These are phyloP conservation scores for Setaria viridis DNA, from an alignment of 202 grass and related monocot genomes.

Conservation along the genomic window DNA sequence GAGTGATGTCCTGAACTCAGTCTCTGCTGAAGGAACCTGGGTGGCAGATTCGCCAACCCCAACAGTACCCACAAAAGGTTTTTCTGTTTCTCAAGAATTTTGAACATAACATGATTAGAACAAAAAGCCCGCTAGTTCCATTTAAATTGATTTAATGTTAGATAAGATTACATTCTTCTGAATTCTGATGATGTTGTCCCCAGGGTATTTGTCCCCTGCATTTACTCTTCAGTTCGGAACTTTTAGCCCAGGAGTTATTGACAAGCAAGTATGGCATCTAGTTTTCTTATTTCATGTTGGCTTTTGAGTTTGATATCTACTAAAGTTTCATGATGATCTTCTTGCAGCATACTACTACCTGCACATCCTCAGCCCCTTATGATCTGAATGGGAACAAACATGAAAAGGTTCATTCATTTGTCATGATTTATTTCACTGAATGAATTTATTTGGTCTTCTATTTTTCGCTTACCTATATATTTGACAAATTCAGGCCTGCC, in stretches of 20 bases:
- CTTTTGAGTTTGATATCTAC: background rate
- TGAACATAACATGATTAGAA: background rate
- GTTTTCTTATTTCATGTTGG: constrained; percentile 28
- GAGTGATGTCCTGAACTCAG: constrained; percentile 21
- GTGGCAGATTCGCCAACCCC: constrained; percentile 3
- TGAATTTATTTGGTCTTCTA: background rate
- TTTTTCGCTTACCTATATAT: constrained; percentile 21
- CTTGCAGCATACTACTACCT: constrained; percentile 55
- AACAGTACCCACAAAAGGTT: constrained; percentile 44
- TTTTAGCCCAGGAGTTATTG: constrained; percentile 67
- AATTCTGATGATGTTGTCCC: constrained; percentile 18
- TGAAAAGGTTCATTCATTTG: constrained; percentile 54
- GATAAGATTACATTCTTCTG: constrained; percentile 28
- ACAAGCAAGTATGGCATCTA: constrained; percentile 54
- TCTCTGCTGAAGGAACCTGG: constrained; percentile 32
- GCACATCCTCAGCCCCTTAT: constrained; percentile 58
- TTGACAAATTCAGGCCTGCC: constrained; percentile 15
- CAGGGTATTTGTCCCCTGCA: constrained; percentile 39
- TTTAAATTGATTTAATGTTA: background rate
- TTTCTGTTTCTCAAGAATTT: background rate
- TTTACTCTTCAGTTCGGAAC: constrained; percentile 81
- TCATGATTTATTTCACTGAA: background rate
- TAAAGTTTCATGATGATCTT: constrained; percentile 41
- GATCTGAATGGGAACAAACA: constrained; percentile 59
- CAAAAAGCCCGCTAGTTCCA: background rate